Conservation (phyloP, 176 grass and related monocot genomes). For the Avena atlantica region DNA sequence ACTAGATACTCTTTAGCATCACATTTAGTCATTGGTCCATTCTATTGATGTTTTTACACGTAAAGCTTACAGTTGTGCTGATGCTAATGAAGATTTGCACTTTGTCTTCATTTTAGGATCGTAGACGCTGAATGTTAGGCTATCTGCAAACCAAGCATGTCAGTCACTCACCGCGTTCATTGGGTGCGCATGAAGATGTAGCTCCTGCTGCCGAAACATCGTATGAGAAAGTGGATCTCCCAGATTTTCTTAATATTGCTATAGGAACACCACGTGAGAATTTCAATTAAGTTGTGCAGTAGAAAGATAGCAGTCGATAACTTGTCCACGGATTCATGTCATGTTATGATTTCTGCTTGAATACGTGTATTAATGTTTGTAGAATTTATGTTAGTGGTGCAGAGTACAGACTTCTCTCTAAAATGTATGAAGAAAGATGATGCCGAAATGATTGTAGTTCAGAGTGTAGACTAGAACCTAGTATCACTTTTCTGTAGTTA, state of each 20-base stretch:
- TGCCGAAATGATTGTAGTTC: too few relatives aligned
- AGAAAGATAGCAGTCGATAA: slow-evolving; percentile 19
- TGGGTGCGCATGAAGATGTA: not conserved
- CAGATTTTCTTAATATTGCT: slow-evolving; percentile 55
- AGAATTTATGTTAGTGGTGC: not conserved
- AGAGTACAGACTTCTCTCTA: too few relatives aligned
- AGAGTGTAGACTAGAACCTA: not conserved
- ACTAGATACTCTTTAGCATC: not conserved
- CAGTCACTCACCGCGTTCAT: too few relatives aligned
- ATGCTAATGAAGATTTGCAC: not conserved
- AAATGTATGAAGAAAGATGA: too few relatives aligned
- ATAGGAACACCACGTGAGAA: slow-evolving; percentile 26
- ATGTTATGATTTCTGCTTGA: not conserved
- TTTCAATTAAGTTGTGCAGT: not conserved
- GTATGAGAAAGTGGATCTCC: slow-evolving; percentile 51
- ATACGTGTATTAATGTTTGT: not conserved
- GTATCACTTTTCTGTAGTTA: not conserved
- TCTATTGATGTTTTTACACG: not conserved
- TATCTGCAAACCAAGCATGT: too few relatives aligned
- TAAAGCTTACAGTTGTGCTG: not conserved
- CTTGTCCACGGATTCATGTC: not conserved
- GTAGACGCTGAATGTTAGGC: slow-evolving; percentile 2
- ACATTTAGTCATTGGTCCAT: not conserved
- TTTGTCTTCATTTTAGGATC: not conserved
- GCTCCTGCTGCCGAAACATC: slow-evolving; percentile 62